phyloP scores from a whole-genome alignment of 768 basidiomycete species.

The Hirschioporus abietinus region DNA sequence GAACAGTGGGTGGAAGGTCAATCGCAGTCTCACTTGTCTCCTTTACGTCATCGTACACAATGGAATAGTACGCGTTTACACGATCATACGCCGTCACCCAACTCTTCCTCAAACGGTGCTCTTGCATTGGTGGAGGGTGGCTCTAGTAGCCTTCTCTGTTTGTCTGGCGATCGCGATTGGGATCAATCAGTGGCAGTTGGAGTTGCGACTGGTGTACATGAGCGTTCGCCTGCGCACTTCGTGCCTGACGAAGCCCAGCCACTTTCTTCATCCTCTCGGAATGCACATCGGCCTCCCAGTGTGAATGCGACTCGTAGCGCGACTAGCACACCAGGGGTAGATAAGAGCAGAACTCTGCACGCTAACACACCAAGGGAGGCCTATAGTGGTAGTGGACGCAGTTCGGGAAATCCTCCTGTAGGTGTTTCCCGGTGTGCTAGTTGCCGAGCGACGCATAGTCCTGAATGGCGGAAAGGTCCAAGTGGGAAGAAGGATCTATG shows the following conservation, averaged over 20 bases:
- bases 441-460: constrained; percentile 77
- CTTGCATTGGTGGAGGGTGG: not conserved
- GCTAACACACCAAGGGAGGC: constrained; percentile 30
- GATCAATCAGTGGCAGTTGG: not conserved
- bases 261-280: not conserved
- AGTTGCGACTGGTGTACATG: not conserved
- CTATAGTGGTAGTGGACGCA: constrained; percentile 38
- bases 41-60: not conserved
- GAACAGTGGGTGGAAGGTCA: constrained; percentile 5
- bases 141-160: not conserved
- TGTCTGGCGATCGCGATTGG: not conserved
- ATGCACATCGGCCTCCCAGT: not conserved
- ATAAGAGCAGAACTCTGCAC: not conserved
- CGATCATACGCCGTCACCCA: constrained; percentile 5
- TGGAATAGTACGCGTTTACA: constrained; percentile 4
- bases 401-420: constrained; percentile 59
- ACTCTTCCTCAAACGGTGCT: constrained; percentile 12
- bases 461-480: constrained; percentile 90
- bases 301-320: not conserved
- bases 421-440: constrained; percentile 72
- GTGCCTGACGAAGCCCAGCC: not conserved
- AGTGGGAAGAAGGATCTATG: constrained; percentile 89
- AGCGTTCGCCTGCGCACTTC: not conserved
- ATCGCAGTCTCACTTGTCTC: not conserved
- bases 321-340: not conserved